Percentiles rank a stretch among this genome's conserved stretches.
phyloP scores from a whole-genome alignment of 1,284 basidiomycete species.

The Fistulina hepatica region DNA sequence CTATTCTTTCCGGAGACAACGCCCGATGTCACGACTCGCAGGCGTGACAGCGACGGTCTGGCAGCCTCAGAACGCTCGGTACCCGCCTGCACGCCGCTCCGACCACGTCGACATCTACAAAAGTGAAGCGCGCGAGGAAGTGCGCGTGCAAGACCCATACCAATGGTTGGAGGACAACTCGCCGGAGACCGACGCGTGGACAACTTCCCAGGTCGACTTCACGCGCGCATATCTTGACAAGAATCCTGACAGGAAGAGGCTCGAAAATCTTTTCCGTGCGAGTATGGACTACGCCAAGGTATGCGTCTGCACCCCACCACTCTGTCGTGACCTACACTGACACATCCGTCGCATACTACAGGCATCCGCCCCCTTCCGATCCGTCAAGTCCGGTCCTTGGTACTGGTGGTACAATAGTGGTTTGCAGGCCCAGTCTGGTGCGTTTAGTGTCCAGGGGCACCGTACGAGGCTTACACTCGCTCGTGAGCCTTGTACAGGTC shows the following conservation, averaged over 20 bases:
- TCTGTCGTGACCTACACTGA: constrained; percentile 5
- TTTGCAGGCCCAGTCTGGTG: constrained; percentile 53
- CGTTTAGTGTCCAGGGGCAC: constrained; percentile 12
- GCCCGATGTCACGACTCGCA: too few species aligned
- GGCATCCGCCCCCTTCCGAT: constrained; percentile 43
- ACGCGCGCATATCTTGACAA: constrained; percentile 51
- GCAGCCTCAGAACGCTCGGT: constrained; percentile 19
- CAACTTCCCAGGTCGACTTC: constrained; percentile 48
- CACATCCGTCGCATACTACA: constrained; percentile 18
- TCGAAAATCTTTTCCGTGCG: constrained; percentile 49
- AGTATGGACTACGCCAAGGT: constrained; percentile 68
- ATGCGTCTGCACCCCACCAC: constrained; percentile 10
- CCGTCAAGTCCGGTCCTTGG: constrained; percentile 52
- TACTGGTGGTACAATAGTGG: constrained; percentile 73
- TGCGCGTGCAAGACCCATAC: constrained; percentile 63
- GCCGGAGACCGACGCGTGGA: constrained; percentile 56
- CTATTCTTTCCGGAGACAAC: too few species aligned
- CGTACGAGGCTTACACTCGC: constrained; percentile 1
- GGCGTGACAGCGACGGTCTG: not conserved
- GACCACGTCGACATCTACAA: constrained; percentile 61
- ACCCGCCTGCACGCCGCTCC: constrained; percentile 53
- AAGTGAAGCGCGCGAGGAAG: constrained; percentile 47
- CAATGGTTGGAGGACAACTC: constrained; percentile 57
- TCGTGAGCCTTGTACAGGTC: constrained; percentile 55
- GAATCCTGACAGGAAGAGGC: constrained; percentile 42